Evolutionary conservation across 1,284 basidiomycete genomes (phyloP).

Genomic region (Tremellales sp.): DNA sequence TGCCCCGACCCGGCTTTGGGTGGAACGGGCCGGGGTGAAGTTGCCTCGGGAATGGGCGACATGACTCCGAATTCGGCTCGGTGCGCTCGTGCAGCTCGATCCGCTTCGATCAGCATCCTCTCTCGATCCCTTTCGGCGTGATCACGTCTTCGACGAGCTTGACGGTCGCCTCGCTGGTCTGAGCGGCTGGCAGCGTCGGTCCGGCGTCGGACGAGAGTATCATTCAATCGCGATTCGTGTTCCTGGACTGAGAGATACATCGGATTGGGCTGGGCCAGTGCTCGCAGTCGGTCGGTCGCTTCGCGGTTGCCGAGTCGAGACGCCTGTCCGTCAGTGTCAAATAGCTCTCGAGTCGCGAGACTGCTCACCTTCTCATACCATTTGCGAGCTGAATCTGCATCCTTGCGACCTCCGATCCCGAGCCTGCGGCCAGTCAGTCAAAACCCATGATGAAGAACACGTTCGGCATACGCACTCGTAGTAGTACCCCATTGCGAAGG

Average conservation of each 20-base stretch:
- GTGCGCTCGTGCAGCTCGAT: conserved; percentile 3
- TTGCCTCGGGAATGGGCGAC: neutral
- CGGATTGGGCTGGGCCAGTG: conserved; percentile 59
- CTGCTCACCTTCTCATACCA: conserved; percentile 44
- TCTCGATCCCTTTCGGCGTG: conserved; percentile 1
- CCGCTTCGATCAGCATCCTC: conserved; percentile 2
- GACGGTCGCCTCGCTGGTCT: conserved; percentile 43
- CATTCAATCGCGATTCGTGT: conserved; percentile 73
- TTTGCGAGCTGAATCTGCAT: conserved; percentile 35
- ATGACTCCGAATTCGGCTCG: neutral
- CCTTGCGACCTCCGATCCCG: conserved; percentile 33
- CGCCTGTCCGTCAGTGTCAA: conserved; percentile 54
- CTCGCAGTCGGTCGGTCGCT: conserved; percentile 68
- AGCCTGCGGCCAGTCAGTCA: conserved; percentile 13
- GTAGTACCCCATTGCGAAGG: conserved; percentile 88
- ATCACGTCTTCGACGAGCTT: neutral
- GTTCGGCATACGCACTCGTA: conserved; percentile 28
- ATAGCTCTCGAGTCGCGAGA: too few relatives aligned
- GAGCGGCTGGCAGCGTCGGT: conserved; percentile 74
- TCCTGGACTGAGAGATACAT: conserved; percentile 68
- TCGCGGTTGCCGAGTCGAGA: conserved; percentile 75
- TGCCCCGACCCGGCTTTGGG: too few relatives aligned
- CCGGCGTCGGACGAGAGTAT: conserved; percentile 72
- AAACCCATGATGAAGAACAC: neutral
- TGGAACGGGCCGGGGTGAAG: neutral